A percentile compares a stretch with the other conserved stretches of the same genome.
Evolutionary conservation across 2,329 filamentous ascomycete genomes (phyloP).

Genomic region (Xylaria sp.): DNA sequence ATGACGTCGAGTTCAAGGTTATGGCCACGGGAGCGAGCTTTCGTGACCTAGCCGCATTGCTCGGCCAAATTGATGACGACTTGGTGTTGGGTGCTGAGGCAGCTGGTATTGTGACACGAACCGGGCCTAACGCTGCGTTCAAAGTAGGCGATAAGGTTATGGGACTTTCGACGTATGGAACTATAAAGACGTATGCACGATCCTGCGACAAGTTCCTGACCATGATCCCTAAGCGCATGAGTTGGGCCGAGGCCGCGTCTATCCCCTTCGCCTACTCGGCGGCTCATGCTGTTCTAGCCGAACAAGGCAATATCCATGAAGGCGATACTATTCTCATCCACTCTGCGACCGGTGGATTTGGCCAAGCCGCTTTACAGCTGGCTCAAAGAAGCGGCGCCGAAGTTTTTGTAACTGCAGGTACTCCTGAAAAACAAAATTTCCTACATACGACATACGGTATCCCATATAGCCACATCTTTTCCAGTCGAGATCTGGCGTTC

Average conservation of each 20-base stretch:
- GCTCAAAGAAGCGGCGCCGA: constrained; percentile 18
- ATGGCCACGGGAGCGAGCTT: constrained; percentile 40
- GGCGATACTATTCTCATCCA: constrained; percentile 36
- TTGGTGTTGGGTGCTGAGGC: constrained; percentile 36
- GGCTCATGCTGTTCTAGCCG: constrained; percentile 40
- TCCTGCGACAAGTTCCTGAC: constrained; percentile 36
- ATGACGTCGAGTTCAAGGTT: constrained; percentile 43
- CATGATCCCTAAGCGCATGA: constrained; percentile 36
- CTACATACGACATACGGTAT: constrained; percentile 32
- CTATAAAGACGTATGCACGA: constrained; percentile 42
- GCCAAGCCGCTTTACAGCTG: constrained; percentile 31
- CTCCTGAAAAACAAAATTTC: constrained; percentile 31
- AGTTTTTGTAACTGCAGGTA: constrained; percentile 36
- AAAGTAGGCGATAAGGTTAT: constrained; percentile 41
- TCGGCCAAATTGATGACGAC: constrained; percentile 34
- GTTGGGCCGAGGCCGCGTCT: constrained; percentile 39
- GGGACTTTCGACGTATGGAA: constrained; percentile 39
- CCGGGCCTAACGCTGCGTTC: constrained; percentile 34
- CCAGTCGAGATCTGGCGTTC: constrained; percentile 35
- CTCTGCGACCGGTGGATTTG: constrained; percentile 28
- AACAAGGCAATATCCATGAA: constrained; percentile 39
- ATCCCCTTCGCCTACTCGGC: constrained; percentile 42
- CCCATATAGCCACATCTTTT: constrained; percentile 36
- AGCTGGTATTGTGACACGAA: constrained; percentile 41
- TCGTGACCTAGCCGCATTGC: constrained; percentile 35